phyloP scores from a whole-genome alignment of 208 protist genomes.

The Crithidia fasciculata region DNA sequence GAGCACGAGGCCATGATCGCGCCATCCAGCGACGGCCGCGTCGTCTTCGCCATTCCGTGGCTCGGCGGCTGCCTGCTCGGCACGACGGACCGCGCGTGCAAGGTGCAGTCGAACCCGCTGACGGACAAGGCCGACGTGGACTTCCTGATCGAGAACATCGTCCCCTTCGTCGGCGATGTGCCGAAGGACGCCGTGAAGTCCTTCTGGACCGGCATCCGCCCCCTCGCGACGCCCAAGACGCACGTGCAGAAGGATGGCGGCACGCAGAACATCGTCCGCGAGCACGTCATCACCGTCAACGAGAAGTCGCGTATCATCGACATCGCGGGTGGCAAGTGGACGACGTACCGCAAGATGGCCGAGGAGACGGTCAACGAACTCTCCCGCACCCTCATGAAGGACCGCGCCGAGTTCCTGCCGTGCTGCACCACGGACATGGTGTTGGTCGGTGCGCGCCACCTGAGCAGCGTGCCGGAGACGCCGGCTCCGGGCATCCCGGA shows the following conservation, averaged over 20 bases:
- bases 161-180: conserved; percentile 68
- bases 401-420: conserved; percentile 31
- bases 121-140: conserved; percentile 76
- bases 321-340: conserved; percentile 96
- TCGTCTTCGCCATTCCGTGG: conserved; percentile 95
- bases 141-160: conserved; percentile 85
- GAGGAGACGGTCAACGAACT: conserved; percentile 89
- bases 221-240: conserved; percentile 54
- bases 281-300: conserved; percentile 91
- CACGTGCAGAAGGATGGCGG: conserved; percentile 22
- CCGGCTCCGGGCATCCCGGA: conserved; percentile 40
- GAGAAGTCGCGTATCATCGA: conserved; percentile 72
- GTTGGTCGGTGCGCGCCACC: conserved; percentile 79
- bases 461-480: conserved; percentile 38
- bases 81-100: conserved; percentile 90
- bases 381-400: conserved; percentile 51
- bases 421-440: conserved; percentile 83
- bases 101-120: conserved; percentile 66
- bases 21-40: conserved; percentile 93
- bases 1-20: conserved; percentile 84
- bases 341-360: conserved; percentile 95
- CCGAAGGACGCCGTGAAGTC: conserved; percentile 73
- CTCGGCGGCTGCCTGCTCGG: conserved; percentile 93
- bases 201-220: conserved; percentile 88
- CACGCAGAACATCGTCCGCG: conserved; percentile 89